Conservation (phyloP, 768 basidiomycete species). For the Lyophyllum shimeji region DNA sequence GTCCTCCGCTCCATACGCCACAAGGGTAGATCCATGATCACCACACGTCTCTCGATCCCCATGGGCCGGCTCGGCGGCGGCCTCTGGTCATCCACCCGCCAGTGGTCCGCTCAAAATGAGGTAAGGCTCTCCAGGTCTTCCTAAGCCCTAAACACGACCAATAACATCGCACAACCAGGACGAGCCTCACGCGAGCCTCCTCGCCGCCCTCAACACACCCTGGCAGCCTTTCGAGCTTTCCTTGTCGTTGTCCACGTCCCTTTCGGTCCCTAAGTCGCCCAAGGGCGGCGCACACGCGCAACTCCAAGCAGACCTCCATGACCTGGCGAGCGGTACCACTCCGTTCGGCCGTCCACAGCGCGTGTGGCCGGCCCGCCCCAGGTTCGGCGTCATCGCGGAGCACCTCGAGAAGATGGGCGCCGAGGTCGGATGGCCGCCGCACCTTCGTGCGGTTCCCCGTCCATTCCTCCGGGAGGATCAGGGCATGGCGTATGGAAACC, state of each 20-base stretch:
- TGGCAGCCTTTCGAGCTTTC: background rate
- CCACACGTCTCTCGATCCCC: background rate
- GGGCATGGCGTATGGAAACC: no score
- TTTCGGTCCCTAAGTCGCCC: background rate
- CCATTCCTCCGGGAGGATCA: no score
- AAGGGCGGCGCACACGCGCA: no score
- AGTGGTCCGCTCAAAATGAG: background rate
- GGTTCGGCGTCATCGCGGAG: background rate
- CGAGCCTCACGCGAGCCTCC: background rate
- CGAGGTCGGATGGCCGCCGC: slow-evolving; percentile 1
- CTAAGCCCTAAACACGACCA: background rate
- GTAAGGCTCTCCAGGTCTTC: background rate
- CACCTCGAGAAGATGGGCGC: background rate
- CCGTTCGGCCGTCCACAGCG: background rate
- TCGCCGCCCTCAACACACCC: background rate
- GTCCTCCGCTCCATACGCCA: background rate
- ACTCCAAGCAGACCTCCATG: background rate
- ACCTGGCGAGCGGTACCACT: background rate
- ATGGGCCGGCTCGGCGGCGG: background rate
- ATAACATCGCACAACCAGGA: background rate
- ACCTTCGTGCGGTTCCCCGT: no score
- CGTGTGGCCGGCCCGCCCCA: background rate
- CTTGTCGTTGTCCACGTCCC: background rate
- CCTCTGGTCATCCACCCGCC: background rate
- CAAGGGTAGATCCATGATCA: background rate